Percentiles rank a stretch among this genome's conserved stretches.
These are phyloP conservation scores for Malus fusca DNA, from an alignment of 306 rosid species.

Conservation along the genomic window DNA sequence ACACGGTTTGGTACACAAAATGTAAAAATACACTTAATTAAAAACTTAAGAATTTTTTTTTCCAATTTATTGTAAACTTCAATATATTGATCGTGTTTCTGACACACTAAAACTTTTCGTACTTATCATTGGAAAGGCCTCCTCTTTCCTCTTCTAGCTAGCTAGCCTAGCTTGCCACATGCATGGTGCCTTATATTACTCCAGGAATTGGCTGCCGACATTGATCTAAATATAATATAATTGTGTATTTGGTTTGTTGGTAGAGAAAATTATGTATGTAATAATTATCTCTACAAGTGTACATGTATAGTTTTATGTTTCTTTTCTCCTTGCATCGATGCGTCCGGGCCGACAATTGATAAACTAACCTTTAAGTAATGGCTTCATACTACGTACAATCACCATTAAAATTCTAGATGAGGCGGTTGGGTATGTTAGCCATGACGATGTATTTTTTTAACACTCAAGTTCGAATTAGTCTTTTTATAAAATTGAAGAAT, in stretches of 20 bases:
- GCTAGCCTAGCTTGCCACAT: not conserved
- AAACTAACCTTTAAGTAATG: not conserved
- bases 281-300: not conserved
- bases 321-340: not conserved
- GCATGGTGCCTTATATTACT: not conserved
- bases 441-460: too few species aligned
- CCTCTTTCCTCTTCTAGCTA: not conserved
- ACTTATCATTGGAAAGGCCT: not conserved
- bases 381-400: not conserved
- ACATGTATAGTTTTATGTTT: not conserved
- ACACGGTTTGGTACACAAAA: accelerated
- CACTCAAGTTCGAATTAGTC: not conserved
- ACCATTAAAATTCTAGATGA: not conserved
- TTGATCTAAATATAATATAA: not conserved
- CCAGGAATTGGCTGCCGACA: conserved; percentile 15
- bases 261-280: not conserved
- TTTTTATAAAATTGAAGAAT: too few species aligned
- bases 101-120: too few species aligned
- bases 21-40: too few species aligned
- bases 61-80: too few species aligned
- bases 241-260: not conserved
- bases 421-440: not conserved
- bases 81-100: accelerated
- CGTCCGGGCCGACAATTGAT: conserved; percentile 19
- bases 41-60: too few species aligned